Evolutionary conservation across 1,284 basidiomycete species (phyloP), one percentile per base, ranked within the genome.

Genomic region (Apiotrichum laibachii): DNA sequence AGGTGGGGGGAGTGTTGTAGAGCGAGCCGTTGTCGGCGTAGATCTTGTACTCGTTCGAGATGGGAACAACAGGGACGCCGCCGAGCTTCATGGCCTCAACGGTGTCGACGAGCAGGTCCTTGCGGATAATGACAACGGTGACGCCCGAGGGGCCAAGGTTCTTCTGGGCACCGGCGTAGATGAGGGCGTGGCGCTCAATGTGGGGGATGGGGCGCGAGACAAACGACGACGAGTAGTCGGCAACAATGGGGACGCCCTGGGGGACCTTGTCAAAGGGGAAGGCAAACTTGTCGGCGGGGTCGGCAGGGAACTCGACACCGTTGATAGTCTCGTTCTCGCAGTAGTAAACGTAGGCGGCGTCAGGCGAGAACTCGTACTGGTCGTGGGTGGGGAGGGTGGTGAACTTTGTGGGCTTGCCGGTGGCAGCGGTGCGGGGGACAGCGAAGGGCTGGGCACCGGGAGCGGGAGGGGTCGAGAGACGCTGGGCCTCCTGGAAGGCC

Each of bases 311-410:
- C 80, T 99, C 89, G 56, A 95, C 88, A 37, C 96, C 96, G 71
- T 97, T 89, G 60, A 99, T 91, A 4, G 96, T 99, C 81, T 99
- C 96, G 81, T 99, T 99, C 77, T 98, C 95, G 83, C 96, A 99
- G 81, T 98, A 99, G 81, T 96, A 98, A 56, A 98, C 87, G 71
- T 94, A 85, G 11, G 90, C 94, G 1, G 95, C 88, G 50, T 78
- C 74, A 43, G 73, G 67, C 15, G 89, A 90, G 80, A 96, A 90
- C n/a, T 80, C 78, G 84, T 89, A 97, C 50, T 84, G 81, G 56
- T 82, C 80, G 70, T 85, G 85, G 15, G 85, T 80, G 13, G 94
- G 92, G 68, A 98, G 86, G 57, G 84, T 84, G 67, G 92, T 89
- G 80, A 89, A 97, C 80, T 78, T 86, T 85, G 66, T 82, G 81